phyloP scores from a whole-genome alignment of 1,139 yeast genomes.

The Candida tetrigidarum region DNA sequence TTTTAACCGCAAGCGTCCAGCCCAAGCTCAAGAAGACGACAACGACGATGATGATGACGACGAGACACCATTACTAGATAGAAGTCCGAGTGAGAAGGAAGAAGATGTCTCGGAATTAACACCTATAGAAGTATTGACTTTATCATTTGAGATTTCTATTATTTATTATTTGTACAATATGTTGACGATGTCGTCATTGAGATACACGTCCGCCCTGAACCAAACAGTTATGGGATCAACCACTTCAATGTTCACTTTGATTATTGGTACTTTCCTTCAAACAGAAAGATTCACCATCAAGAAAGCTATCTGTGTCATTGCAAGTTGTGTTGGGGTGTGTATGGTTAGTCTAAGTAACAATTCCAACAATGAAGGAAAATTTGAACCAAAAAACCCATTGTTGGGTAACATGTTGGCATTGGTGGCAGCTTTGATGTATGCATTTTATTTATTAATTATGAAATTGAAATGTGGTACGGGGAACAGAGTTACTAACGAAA shows the following conservation, averaged over 20 bases:
- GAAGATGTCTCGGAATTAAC: slow-evolving; percentile 25
- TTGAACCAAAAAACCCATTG: slow-evolving; percentile 40
- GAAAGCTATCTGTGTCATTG: slow-evolving; percentile 47
- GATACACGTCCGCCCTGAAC: slow-evolving; percentile 57
- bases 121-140: slow-evolving; percentile 29
- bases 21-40: too few relatives aligned
- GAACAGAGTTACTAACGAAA: slow-evolving; percentile 48
- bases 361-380: slow-evolving; percentile 23
- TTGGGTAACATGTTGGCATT: slow-evolving; percentile 53
- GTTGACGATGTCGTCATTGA: slow-evolving; percentile 43
- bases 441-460: slow-evolving; percentile 48
- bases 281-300: slow-evolving; percentile 48
- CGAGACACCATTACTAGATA: slow-evolving; percentile 7
- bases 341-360: slow-evolving; percentile 47
- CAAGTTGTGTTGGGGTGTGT: slow-evolving; percentile 52
- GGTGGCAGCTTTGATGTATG: slow-evolving; percentile 51
- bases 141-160: slow-evolving; percentile 44
- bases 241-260: slow-evolving; percentile 53
- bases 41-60: too few relatives aligned
- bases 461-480: slow-evolving; percentile 49
- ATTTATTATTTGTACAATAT: slow-evolving; percentile 49
- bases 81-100: slow-evolving; percentile 12
- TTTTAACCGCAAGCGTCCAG: background rate
- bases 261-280: slow-evolving; percentile 42
- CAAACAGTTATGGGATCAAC: slow-evolving; percentile 56